phyloP scores from a whole-genome alignment of 78 protist species.

The Trichosphaerium sp. region DNA sequence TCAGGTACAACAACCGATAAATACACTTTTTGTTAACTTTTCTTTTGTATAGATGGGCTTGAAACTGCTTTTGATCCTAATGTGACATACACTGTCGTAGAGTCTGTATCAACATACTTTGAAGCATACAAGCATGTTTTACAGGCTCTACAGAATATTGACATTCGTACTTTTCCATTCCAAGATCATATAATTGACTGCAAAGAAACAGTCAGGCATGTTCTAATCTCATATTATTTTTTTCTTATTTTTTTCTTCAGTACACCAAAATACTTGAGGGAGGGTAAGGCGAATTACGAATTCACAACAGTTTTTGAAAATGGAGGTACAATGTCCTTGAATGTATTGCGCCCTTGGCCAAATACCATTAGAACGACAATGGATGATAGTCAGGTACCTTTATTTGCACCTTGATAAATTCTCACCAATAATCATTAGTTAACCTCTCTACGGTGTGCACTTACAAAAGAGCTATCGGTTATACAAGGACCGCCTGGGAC shows the following conservation, averaged over 20 bases:
- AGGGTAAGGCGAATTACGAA: not conserved
- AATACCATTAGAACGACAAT: not conserved
- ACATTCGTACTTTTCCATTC: constrained; percentile 22
- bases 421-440: no score
- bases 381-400: constrained; percentile 22
- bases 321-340: not conserved
- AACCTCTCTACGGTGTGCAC: no score
- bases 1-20: not conserved
- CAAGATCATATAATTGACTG: constrained; percentile 3
- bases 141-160: constrained; percentile 12
- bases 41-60: not conserved
- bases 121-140: constrained; percentile 16
- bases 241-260: no score
- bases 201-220: no score
- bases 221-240: no score
- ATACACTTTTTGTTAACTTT: not conserved
- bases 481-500: constrained; percentile 87
- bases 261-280: constrained; percentile 10
- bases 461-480: constrained; percentile 26
- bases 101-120: constrained; percentile 29
- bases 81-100: constrained; percentile 5
- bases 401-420: constrained; percentile 13
- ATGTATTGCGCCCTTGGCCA: not conserved
- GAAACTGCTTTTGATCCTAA: not conserved
- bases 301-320: not conserved